Evolutionary conservation across 352 stramenopile genomes (phyloP), one percentile per base, ranked within the genome.

Genomic region (Phytophthora melonis): DNA sequence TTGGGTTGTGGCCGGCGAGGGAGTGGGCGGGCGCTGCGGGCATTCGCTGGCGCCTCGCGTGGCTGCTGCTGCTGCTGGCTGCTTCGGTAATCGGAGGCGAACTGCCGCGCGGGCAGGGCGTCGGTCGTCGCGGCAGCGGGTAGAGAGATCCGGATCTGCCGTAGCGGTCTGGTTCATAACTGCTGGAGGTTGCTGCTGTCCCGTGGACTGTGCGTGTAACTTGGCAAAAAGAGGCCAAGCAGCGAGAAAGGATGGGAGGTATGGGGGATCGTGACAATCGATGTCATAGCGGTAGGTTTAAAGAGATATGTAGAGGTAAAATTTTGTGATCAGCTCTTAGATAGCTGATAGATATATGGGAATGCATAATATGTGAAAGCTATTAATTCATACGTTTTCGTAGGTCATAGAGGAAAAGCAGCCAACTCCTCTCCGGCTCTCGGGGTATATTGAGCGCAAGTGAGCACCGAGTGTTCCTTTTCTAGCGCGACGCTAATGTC

Each of bases 91-190:
- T 41, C 50, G 47, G 41, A 49, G 41, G 41, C 41, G 41, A 49
- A 78, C 75, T 71, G 66, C 67, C n/a, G 36, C 36, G 39, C 23
- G 23, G 60, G 58, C 63, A 72, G 50, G 14, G 25, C 58, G 55
- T 50, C 62, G 58, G n/a, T 25, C 23, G 23, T 23, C 32, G 57
- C 16, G 53, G 58, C 49, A 52, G 58, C 57, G 41, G 41, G 14
- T 18, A 49, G 41, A 78, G 66, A 78, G 71, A 78, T 78, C 66
- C 71, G 53, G 71, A 75, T 50, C 60, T 64, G n/a, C n/a, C 13
- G 39, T n/a, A 11, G 55, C 39, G 70, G 52, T 74, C 60, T 72
- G 60, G 66, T 72, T 75, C 66, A 77, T 72, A 75, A 74, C 65
- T 77, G 70, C 70, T 74, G 70, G 36, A 58, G 25, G 27, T 53